Evolutionary conservation across 1,284 basidiomycete genomes (phyloP).

Genomic region (Lignosus rhinocerotis): DNA sequence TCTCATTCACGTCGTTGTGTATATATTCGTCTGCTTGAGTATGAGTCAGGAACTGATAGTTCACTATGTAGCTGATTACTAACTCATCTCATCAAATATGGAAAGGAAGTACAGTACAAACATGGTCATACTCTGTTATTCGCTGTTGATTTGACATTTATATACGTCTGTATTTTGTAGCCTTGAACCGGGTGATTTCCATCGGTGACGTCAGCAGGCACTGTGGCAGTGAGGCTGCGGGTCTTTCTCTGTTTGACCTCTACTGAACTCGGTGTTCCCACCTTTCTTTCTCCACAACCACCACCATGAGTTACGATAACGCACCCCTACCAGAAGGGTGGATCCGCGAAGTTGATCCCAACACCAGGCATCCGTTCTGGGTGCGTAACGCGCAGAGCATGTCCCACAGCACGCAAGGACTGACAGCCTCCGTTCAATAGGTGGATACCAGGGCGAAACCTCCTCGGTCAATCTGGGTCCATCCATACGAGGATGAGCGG

Average conservation of each 20-base stretch:
- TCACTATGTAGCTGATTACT: too few species aligned
- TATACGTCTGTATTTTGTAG: too few species aligned
- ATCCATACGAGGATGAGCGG: conserved; percentile 68
- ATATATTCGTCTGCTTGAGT: too few species aligned
- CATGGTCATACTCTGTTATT: too few species aligned
- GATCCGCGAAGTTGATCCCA: conserved; percentile 53
- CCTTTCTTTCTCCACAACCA: conserved; percentile 5
- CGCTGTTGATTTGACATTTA: too few species aligned
- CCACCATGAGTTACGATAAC: conserved; percentile 25
- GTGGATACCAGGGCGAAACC: conserved; percentile 67
- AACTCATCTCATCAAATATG: too few species aligned
- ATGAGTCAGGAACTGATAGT: too few species aligned
- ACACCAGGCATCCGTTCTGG: conserved; percentile 46
- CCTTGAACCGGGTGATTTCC: too few species aligned
- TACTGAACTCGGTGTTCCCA: neutral
- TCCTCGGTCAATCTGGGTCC: conserved; percentile 69
- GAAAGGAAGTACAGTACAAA: too few species aligned
- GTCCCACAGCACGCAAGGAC: conserved; percentile 3
- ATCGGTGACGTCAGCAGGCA: neutral
- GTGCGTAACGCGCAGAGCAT: conserved; percentile 27
- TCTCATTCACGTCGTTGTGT: too few species aligned
- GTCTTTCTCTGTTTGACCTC: neutral
- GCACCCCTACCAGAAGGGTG: conserved; percentile 58
- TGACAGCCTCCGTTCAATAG: conserved; percentile 32
- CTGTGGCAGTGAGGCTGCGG: neutral